Conservation (phyloP, 2,329 filamentous ascomycete genomes). For the Xylaria sp. region DNA sequence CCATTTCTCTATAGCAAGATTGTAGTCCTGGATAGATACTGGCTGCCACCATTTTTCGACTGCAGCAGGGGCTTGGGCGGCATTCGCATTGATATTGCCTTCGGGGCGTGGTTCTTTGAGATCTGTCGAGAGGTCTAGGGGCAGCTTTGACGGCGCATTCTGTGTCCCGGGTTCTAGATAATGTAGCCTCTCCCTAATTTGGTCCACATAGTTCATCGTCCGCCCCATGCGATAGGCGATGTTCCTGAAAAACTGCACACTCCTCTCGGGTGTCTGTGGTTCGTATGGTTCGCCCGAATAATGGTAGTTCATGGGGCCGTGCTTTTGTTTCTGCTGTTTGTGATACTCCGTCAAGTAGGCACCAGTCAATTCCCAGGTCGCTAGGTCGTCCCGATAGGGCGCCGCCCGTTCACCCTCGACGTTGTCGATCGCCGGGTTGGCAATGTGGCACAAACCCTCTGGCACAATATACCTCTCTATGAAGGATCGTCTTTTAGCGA, state of each 20-base stretch:
- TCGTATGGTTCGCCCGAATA: slow-evolving; percentile 17
- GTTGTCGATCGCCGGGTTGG: not conserved
- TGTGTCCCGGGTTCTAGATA: slow-evolving; percentile 24
- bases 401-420: slow-evolving; percentile 35
- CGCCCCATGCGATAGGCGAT: slow-evolving; percentile 56
- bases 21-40: slow-evolving; percentile 39
- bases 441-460: slow-evolving; percentile 31
- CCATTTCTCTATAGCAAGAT: slow-evolving; percentile 40
- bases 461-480: slow-evolving; percentile 35
- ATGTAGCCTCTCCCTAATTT: slow-evolving; percentile 41
- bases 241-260: slow-evolving; percentile 49
- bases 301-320: not conserved
- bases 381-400: slow-evolving; percentile 45
- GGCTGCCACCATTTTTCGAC: slow-evolving; percentile 40
- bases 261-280: slow-evolving; percentile 43
- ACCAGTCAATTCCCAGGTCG: slow-evolving; percentile 43
- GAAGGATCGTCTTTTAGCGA: slow-evolving; percentile 28
- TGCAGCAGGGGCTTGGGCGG: not conserved
- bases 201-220: slow-evolving; percentile 47
- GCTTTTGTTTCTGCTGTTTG: slow-evolving; percentile 19
- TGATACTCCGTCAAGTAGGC: slow-evolving; percentile 22
- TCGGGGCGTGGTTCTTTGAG: slow-evolving; percentile 35
- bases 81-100: not conserved
- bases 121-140: slow-evolving; percentile 34
- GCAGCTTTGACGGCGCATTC: not conserved